Conservation (phyloP, 495 filamentous ascomycete genomes). For the Xylaria telfairii region DNA sequence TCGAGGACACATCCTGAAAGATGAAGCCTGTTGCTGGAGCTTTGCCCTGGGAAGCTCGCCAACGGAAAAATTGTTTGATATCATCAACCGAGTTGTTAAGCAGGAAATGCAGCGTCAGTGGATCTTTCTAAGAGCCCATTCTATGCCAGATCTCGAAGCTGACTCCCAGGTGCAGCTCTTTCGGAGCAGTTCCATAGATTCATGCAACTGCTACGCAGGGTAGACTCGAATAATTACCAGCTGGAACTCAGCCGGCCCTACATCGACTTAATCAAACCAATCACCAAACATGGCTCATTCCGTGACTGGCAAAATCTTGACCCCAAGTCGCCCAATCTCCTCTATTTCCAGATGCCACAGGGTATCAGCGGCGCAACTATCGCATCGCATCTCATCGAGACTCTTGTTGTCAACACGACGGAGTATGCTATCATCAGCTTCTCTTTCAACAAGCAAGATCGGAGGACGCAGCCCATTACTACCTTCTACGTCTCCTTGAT, state of each 20-base stretch:
- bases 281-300: neutral
- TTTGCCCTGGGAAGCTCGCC: too few species aligned
- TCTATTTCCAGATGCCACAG: conserved; percentile 5
- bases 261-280: neutral
- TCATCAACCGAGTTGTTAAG: neutral
- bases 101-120: neutral
- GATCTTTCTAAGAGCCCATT: neutral
- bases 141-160: neutral
- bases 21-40: too few species aligned
- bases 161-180: neutral
- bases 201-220: neutral
- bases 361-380: neutral
- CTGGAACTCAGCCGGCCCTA: neutral
- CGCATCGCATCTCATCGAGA: neutral
- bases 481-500: conserved; percentile 10
- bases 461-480: neutral
- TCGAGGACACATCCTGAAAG: too few species aligned
- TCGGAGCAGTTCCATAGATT: neutral
- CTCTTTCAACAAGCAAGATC: conserved; percentile 4
- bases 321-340: conserved; percentile 2
- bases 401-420: neutral
- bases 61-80: neutral
- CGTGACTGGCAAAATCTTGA: neutral
- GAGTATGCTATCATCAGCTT: neutral
- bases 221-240: conserved; percentile 2